These are phyloP conservation scores for Carex sylvatica DNA, from an alignment of 202 grass and related monocot species.

Conservation along the genomic window DNA sequence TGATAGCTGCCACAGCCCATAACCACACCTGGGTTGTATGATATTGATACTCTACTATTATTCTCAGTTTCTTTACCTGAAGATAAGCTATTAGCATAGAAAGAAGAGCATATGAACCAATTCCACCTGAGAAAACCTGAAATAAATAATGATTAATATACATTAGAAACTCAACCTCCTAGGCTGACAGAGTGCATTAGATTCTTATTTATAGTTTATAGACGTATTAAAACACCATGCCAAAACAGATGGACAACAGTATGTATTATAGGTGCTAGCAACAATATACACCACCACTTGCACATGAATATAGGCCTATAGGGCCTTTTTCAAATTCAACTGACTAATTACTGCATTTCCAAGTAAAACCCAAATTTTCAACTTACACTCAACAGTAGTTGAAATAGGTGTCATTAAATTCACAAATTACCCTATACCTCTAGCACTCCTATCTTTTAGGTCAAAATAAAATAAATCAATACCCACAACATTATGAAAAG, in stretches of 20 bases:
- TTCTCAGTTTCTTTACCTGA: conserved; percentile 45
- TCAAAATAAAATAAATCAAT: neutral
- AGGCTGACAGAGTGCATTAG: neutral
- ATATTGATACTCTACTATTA: neutral
- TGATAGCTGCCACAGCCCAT: neutral
- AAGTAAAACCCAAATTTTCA: neutral
- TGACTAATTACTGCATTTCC: neutral
- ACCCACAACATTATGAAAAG: neutral
- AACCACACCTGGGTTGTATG: neutral
- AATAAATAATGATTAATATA: conserved; percentile 10
- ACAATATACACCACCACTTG: neutral
- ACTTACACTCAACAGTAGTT: neutral
- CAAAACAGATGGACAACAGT: neutral
- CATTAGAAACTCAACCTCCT: conserved; percentile 15
- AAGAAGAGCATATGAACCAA: conserved; percentile 98
- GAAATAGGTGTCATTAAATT: neutral
- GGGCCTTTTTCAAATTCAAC: neutral
- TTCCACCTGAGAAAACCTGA: conserved; percentile 91
- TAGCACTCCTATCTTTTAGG: neutral
- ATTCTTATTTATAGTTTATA: neutral
- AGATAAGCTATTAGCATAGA: conserved; percentile 90
- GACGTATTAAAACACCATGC: neutral
- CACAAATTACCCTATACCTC: neutral
- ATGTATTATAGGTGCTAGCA: neutral
- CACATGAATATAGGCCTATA: neutral